Conservation (phyloP, 257 asterid species). For the Salvia miltiorrhiza region DNA sequence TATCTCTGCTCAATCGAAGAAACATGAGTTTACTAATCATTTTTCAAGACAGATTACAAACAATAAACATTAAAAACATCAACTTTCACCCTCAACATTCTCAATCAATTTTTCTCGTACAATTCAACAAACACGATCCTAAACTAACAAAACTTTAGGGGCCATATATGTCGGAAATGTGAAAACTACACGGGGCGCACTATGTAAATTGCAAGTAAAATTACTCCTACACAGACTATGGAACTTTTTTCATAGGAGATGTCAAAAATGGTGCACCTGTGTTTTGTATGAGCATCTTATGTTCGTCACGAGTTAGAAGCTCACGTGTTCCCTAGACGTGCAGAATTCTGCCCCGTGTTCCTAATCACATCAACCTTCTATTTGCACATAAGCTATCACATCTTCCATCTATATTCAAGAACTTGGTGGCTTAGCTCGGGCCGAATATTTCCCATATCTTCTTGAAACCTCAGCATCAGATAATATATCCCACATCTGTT, state of each 20-base stretch:
- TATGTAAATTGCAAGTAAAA: too few species aligned
- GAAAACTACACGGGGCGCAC: too few species aligned
- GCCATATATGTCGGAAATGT: too few species aligned
- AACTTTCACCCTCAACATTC: too few species aligned
- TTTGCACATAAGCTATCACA: background rate
- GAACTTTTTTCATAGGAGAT: background rate
- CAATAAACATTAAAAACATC: too few species aligned
- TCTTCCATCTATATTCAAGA: slow-evolving; percentile 15
- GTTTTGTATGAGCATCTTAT: background rate
- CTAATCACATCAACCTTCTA: background rate
- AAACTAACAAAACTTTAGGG: too few species aligned
- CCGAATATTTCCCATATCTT: slow-evolving; percentile 43
- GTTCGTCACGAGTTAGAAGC: background rate
- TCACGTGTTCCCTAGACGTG: background rate
- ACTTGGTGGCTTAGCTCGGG: slow-evolving; percentile 21
- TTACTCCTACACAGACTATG: background rate
- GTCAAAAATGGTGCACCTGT: slow-evolving; percentile 1
- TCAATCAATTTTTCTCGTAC: too few species aligned
- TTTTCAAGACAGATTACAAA: too few species aligned
- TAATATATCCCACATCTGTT: slow-evolving; percentile 64
- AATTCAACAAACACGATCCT: too few species aligned
- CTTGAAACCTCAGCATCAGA: slow-evolving; percentile 49
- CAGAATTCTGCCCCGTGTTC: background rate
- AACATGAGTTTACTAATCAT: too few species aligned
- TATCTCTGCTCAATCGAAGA: too few species aligned